Conservation (phyloP, 2,329 filamentous ascomycete species). For the Leptoxyphium fumago region DNA sequence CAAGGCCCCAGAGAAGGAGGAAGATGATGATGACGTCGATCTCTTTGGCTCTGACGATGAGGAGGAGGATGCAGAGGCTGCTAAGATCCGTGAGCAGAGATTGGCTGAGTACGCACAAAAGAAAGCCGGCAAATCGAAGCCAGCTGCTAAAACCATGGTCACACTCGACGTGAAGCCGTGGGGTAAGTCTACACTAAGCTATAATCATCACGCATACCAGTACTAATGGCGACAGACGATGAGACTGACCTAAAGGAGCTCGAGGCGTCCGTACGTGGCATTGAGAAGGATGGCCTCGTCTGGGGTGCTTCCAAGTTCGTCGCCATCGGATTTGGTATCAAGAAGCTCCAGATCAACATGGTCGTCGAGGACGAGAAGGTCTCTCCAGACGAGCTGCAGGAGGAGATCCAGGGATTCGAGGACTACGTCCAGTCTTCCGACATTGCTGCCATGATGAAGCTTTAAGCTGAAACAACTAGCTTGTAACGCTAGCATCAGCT, state of each 20-base stretch:
- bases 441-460: conserved; percentile 80
- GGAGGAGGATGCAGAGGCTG: conserved; percentile 83
- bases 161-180: conserved; percentile 96
- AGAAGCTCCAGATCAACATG: conserved; percentile 97
- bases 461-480: too few relatives aligned
- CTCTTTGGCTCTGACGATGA: conserved; percentile 89
- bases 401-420: conserved; percentile 72
- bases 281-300: conserved; percentile 85
- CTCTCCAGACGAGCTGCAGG: conserved; percentile 72
- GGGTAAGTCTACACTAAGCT: conserved; percentile 45
- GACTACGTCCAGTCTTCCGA: conserved; percentile 95
- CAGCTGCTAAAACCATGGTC: conserved; percentile 86
- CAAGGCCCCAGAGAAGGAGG: conserved; percentile 53
- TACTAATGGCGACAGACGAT: conserved; percentile 45
- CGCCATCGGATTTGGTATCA: conserved; percentile 90
- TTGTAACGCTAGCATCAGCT: too few relatives aligned
- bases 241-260: conserved; percentile 83
- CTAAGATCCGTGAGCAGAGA: conserved; percentile 70
- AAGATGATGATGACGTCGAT: conserved; percentile 75
- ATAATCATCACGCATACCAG: not conserved
- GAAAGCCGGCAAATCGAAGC: conserved; percentile 89
- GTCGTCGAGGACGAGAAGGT: conserved; percentile 97
- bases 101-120: conserved; percentile 90
- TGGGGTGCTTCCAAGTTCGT: conserved; percentile 90
- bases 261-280: conserved; percentile 64